Percentiles rank a stretch among this genome's conserved stretches.
Conservation (phyloP, 345 rosid species). For the Populus simonii region DNA sequence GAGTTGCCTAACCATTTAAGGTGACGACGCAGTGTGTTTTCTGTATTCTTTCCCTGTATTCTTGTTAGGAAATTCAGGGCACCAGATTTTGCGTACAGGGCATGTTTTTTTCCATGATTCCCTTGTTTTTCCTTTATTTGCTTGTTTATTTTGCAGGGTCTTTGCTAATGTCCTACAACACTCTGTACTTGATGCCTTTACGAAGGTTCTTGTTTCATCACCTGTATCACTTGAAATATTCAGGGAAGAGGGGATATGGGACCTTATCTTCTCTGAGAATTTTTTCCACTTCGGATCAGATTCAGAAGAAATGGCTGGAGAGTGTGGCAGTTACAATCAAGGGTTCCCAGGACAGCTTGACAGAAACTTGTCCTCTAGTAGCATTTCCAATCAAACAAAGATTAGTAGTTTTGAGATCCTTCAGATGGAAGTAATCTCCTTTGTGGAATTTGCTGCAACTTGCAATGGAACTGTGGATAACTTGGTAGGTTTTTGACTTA, state of each 20-base stretch:
- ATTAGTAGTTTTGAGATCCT: slow-evolving; percentile 40
- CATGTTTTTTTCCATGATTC: slow-evolving; percentile 4
- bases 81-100: background rate
- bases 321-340: slow-evolving; percentile 17
- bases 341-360: slow-evolving; percentile 26
- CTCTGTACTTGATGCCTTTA: slow-evolving; percentile 47
- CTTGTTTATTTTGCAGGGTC: slow-evolving; percentile 38
- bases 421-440: slow-evolving; percentile 57
- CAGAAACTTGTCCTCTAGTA: slow-evolving; percentile 18
- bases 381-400: slow-evolving; percentile 19
- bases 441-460: slow-evolving; percentile 66
- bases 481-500: slow-evolving; percentile 38
- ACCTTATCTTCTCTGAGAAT: slow-evolving; percentile 67
- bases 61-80: slow-evolving; percentile 6
- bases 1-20: slow-evolving; percentile 54
- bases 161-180: slow-evolving; percentile 52
- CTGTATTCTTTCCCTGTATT: background rate
- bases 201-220: slow-evolving; percentile 52
- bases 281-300: slow-evolving; percentile 51
- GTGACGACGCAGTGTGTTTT: slow-evolving; percentile 20
- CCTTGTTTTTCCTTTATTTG: slow-evolving; percentile 1
- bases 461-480: slow-evolving; percentile 50
- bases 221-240: slow-evolving; percentile 47
- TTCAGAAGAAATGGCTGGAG: slow-evolving; percentile 39
- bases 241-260: slow-evolving; percentile 69